Percentiles rank a stretch among this genome's conserved stretches.
These are phyloP conservation scores for Pontederia paniculata DNA, from an alignment of 176 grass and related monocot genomes.

Conservation along the genomic window DNA sequence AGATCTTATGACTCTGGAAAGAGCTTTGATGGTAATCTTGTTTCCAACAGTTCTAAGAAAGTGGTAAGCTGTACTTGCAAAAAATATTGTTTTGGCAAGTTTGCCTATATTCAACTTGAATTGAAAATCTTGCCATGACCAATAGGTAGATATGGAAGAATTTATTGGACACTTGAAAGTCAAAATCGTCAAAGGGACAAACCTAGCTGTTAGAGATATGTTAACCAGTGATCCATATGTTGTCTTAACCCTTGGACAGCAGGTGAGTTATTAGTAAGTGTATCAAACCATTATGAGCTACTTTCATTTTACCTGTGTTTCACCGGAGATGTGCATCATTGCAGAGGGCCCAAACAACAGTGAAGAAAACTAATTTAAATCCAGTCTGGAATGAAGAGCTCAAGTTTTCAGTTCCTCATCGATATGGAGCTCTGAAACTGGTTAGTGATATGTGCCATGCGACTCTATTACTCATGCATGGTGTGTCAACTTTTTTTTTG, in stretches of 20 bases:
- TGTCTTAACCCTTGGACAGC: constrained; percentile 55
- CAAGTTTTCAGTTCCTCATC: constrained; percentile 69
- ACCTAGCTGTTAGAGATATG: constrained; percentile 86
- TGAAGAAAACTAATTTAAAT: constrained; percentile 83
- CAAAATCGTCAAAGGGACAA: constrained; percentile 67
- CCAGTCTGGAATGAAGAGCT: constrained; percentile 96
- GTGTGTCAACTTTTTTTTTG: not conserved
- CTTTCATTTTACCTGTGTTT: constrained; percentile 9
- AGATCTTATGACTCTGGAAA: constrained; percentile 58
- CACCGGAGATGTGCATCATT: constrained; percentile 12
- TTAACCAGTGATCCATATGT: constrained; percentile 95
- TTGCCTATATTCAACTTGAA: not conserved
- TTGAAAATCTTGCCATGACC: constrained; percentile 5
- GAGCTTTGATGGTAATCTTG: constrained; percentile 24
- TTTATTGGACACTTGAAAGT: constrained; percentile 78
- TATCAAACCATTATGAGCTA: not conserved
- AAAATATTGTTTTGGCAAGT: constrained; percentile 3
- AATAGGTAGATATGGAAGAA: constrained; percentile 65
- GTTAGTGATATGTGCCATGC: constrained; percentile 38
- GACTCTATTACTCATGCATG: not conserved
- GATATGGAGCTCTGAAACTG: constrained; percentile 86
- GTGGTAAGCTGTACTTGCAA: constrained; percentile 40
- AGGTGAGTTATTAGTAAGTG: constrained; percentile 30
- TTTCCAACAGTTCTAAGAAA: constrained; percentile 42
- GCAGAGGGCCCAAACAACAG: constrained; percentile 73